These are phyloP conservation scores for Allium fistulosum DNA, from an alignment of 106 monocot genomes.

Conservation along the genomic window DNA sequence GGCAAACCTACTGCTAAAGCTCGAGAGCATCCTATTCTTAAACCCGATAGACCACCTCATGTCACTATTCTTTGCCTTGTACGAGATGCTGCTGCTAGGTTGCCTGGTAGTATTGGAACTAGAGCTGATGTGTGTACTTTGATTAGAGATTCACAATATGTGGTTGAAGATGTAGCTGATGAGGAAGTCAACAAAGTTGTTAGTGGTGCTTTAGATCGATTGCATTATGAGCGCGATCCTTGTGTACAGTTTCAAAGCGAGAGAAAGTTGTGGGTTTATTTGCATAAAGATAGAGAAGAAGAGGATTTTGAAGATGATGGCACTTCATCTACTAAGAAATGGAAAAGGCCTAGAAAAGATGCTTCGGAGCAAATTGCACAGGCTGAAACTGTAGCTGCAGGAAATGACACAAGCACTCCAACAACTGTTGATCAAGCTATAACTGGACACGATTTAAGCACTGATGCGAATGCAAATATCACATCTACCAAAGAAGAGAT, in stretches of 20 bases:
- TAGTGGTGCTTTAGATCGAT: conserved; percentile 89
- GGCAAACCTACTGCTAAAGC: conserved; percentile 98
- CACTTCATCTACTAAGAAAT: conserved; percentile 94
- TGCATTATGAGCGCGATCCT: conserved; percentile 98
- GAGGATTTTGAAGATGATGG: conserved; percentile 99
- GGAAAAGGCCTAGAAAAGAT: conserved; percentile 93
- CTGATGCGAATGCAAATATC: conserved; percentile 33
- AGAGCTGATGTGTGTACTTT: conserved; percentile 94
- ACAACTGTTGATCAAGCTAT: conserved; percentile 19
- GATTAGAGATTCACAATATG: conserved; percentile 85
- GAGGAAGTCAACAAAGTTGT: conserved; percentile 83
- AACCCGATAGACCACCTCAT: conserved; percentile 83
- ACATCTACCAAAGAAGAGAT: conserved; percentile 20
- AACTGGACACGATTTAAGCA: conserved; percentile 29
- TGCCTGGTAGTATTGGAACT: conserved; percentile 94
- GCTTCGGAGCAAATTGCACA: conserved; percentile 14
- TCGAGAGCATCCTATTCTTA: conserved; percentile 93
- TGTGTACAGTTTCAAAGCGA: conserved; percentile 88
- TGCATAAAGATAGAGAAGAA: conserved; percentile 86
- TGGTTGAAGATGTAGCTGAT: conserved; percentile 81
- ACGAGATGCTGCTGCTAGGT: conserved; percentile 86
- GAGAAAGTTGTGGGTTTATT: conserved; percentile 92
- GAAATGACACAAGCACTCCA: conserved; percentile 26
- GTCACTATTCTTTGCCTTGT: conserved; percentile 95
- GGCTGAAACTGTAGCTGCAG: conserved; percentile 19